phyloP scores from a whole-genome alignment of 1,284 basidiomycete genomes.

The Ceratobasidium sp. region DNA sequence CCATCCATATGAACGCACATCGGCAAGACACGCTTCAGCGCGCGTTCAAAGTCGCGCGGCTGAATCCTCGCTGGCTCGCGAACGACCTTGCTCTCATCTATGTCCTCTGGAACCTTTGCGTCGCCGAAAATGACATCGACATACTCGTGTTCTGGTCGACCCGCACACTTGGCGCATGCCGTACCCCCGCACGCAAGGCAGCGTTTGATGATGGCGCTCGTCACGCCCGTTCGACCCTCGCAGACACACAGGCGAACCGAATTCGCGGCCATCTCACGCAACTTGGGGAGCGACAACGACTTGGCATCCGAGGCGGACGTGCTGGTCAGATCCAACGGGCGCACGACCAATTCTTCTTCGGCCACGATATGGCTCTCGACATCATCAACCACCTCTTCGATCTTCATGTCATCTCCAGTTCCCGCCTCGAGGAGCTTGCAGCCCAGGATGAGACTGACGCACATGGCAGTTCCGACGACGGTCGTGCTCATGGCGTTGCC shows the following conservation, averaged over 20 bases:
- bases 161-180: constrained; percentile 85
- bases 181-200: constrained; percentile 81
- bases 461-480: constrained; percentile 89
- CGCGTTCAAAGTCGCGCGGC: constrained; percentile 75
- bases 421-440: constrained; percentile 70
- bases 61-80: constrained; percentile 51
- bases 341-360: constrained; percentile 66
- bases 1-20: constrained; percentile 78
- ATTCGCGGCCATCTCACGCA: constrained; percentile 70
- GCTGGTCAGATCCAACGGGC: constrained; percentile 67
- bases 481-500: constrained; percentile 98
- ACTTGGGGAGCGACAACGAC: constrained; percentile 55
- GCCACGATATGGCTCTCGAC: constrained; percentile 65
- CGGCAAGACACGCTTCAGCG: constrained; percentile 81
- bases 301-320: constrained; percentile 53
- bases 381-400: constrained; percentile 52
- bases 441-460: constrained; percentile 78
- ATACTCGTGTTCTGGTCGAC: constrained; percentile 86
- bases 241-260: constrained; percentile 86
- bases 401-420: constrained; percentile 62
- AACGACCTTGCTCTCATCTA: constrained; percentile 11
- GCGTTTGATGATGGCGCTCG: constrained; percentile 68
- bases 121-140: constrained; percentile 58
- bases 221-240: constrained; percentile 84
- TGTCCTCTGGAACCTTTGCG: constrained; percentile 18